phyloP scores from a whole-genome alignment of 805 yeast genomes.

The Pichia thaimueangensis region DNA sequence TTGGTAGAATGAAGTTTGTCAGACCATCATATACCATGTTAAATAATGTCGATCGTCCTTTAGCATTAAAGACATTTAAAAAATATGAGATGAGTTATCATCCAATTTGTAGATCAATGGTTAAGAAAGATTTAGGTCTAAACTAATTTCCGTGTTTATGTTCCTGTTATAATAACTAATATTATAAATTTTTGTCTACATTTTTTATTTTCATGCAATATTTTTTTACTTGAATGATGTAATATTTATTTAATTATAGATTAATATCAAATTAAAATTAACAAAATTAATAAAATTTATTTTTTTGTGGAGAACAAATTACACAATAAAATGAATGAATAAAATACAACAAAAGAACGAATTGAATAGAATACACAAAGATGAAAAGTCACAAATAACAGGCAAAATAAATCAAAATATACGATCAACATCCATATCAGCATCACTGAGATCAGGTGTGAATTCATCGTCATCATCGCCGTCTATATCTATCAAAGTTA shows the following conservation, averaged over 20 bases:
- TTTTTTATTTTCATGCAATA: not conserved
- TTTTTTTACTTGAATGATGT: not conserved
- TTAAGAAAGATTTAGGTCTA: constrained; percentile 70
- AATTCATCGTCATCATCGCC: constrained; percentile 30
- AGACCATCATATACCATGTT: constrained; percentile 76
- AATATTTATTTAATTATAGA: not conserved
- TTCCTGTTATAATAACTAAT: too few relatives aligned
- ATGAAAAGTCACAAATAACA: too few relatives aligned
- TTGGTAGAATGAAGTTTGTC: constrained; percentile 92
- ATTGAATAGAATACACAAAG: too few relatives aligned
- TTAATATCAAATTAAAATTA: not conserved
- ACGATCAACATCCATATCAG: constrained; percentile 2
- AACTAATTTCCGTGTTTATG: not conserved
- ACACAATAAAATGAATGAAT: not conserved
- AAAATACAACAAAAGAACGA: not conserved
- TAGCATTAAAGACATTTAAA: constrained; percentile 62
- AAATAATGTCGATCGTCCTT: constrained; percentile 52
- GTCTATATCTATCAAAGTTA: constrained; percentile 46
- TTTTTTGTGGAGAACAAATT: too few relatives aligned
- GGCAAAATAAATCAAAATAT: not conserved
- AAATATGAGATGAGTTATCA: constrained; percentile 60
- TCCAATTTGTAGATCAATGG: constrained; percentile 78
- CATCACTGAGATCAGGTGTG: constrained; percentile 5
- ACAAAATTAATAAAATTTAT: not conserved
- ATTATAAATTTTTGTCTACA: constrained; percentile 8